Conservation (phyloP, 2,329 filamentous ascomycete genomes). For the Pseudogymnoascus sp. region DNA sequence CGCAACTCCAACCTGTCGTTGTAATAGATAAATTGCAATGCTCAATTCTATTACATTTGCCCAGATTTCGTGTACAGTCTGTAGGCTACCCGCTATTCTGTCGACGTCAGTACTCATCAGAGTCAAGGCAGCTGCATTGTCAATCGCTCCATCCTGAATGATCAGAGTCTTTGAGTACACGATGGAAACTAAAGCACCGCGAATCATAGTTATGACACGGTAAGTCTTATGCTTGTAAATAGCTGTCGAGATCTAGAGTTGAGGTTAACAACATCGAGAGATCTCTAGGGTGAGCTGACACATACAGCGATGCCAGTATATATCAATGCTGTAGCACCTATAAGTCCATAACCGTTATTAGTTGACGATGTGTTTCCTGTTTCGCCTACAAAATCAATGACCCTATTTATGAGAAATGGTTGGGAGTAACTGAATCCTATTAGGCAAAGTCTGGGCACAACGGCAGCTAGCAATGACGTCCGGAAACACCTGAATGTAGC, state of each 20-base stretch:
- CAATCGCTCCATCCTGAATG: conserved; percentile 24
- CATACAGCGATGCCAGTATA: conserved; percentile 37
- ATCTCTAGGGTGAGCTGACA: neutral
- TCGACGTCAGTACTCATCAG: conserved; percentile 40
- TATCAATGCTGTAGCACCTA: conserved; percentile 35
- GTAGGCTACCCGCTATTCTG: conserved; percentile 24
- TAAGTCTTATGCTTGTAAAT: conserved; percentile 32
- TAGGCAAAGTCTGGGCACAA: conserved; percentile 32
- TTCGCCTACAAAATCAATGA: conserved; percentile 28
- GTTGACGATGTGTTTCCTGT: conserved; percentile 21
- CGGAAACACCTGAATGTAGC: neutral
- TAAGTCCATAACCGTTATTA: conserved; percentile 32
- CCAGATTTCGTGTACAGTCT: conserved; percentile 33
- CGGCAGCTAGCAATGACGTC: conserved; percentile 26
- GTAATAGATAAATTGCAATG: conserved; percentile 32
- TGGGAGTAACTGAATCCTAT: conserved; percentile 39
- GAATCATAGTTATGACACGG: conserved; percentile 35
- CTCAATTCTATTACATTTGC: conserved; percentile 32
- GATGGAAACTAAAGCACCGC: conserved; percentile 37
- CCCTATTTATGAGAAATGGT: conserved; percentile 36
- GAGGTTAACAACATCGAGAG: neutral
- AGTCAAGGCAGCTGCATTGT: conserved; percentile 34
- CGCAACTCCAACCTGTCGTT: conserved; percentile 29
- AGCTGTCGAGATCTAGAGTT: neutral
- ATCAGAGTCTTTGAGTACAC: conserved; percentile 41